These are phyloP conservation scores for Saccharomyces pastorianus DNA, from an alignment of 1,139 yeast genomes.

Conservation along the genomic window DNA sequence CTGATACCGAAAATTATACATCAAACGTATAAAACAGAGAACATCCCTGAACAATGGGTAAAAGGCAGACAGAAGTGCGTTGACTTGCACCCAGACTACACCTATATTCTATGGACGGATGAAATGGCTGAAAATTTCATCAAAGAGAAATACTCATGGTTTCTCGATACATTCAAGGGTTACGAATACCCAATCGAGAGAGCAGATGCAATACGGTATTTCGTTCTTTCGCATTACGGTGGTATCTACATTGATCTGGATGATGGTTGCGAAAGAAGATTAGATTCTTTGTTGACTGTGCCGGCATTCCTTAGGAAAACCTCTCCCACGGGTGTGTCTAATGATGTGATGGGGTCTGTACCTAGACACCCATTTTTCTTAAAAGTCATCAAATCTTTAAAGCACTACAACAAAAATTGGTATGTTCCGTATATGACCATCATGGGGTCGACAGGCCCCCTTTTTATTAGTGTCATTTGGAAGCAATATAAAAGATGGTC, in stretches of 20 bases:
- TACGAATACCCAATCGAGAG: conserved; percentile 78
- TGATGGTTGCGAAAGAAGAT: conserved; percentile 70
- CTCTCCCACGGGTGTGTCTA: conserved; percentile 81
- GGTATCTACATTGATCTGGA: conserved; percentile 87
- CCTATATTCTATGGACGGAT: conserved; percentile 88
- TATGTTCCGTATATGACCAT: conserved; percentile 83
- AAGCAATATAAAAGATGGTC: conserved; percentile 81
- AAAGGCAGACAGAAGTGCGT: conserved; percentile 70
- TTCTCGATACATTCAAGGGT: conserved; percentile 54
- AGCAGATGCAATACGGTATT: conserved; percentile 87
- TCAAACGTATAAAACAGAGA: conserved; percentile 76
- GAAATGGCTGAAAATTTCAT: conserved; percentile 73
- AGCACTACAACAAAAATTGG: conserved; percentile 63
- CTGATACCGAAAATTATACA: conserved; percentile 84
- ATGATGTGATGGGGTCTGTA: conserved; percentile 86
- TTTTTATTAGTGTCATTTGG: conserved; percentile 80
- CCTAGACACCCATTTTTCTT: conserved; percentile 81
- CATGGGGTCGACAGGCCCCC: conserved; percentile 93
- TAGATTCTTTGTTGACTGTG: conserved; percentile 72
- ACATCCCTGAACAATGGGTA: conserved; percentile 74
- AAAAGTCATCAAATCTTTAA: conserved; percentile 57
- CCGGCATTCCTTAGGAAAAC: conserved; percentile 87
- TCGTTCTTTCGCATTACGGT: conserved; percentile 73
- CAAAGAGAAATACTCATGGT: conserved; percentile 76
- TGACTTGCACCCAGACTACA: conserved; percentile 76